phyloP scores from a whole-genome alignment of 345 rosid species.

The Dipteronia dyeriana region DNA sequence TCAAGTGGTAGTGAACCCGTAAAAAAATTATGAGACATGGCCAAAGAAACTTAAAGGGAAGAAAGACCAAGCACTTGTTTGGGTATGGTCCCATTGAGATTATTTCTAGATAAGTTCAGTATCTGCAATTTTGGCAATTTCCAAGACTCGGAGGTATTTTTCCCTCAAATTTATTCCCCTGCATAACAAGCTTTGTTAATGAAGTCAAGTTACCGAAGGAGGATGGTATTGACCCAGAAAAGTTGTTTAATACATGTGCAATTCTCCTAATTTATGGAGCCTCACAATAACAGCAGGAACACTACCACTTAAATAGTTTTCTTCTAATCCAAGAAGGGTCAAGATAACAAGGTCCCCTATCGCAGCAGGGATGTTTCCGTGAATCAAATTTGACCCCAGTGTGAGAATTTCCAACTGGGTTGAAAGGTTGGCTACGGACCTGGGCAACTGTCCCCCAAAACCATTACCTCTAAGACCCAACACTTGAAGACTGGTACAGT shows the following conservation, averaged over 20 bases:
- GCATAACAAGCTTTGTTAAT: background rate
- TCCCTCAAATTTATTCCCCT: conserved; percentile 26
- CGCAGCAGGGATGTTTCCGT: conserved; percentile 24
- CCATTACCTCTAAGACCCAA: conserved; percentile 11
- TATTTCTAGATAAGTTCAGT: conserved; percentile 32
- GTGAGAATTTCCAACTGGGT: background rate
- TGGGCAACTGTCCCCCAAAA: conserved; percentile 21
- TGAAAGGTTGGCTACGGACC: conserved; percentile 26
- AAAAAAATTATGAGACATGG: conserved; percentile 31
- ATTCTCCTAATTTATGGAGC: conserved; percentile 13
- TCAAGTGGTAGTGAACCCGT: conserved; percentile 32
- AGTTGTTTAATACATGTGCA: background rate
- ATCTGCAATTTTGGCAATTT: conserved; percentile 19
- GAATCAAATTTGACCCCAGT: background rate
- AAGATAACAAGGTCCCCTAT: conserved; percentile 25
- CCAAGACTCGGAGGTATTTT: conserved; percentile 36
- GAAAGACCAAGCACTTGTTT: conserved; percentile 28
- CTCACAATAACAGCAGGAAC: conserved; percentile 23
- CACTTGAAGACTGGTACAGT: conserved; percentile 25
- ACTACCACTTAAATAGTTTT: conserved; percentile 9
- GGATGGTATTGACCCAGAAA: conserved; percentile 31
- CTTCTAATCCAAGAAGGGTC: background rate
- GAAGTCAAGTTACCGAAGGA: conserved; percentile 32
- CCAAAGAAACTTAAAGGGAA: conserved; percentile 32
- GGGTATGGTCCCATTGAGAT: conserved; percentile 37